Evolutionary conservation across 23 red algal species (phyloP).

Genomic region (Cyanidiococcus yangmingshanensis): DNA sequence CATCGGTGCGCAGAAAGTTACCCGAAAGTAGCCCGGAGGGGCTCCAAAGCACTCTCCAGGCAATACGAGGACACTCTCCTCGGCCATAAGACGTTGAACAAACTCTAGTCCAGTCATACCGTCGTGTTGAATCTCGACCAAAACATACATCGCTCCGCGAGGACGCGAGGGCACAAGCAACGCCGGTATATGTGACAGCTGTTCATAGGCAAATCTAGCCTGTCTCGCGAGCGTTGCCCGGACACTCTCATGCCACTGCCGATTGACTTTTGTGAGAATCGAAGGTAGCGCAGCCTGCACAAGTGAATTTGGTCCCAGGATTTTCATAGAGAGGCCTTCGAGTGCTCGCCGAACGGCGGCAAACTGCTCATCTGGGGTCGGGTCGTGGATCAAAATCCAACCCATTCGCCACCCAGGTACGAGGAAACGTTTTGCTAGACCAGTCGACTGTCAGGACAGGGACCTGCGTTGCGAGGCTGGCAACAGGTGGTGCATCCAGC

Average conservation of each 20-base stretch:
- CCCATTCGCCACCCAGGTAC: conserved; percentile 94
- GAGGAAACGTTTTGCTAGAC: conserved; percentile 72
- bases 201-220: conserved; percentile 30
- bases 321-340: conserved; percentile 61
- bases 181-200: conserved; percentile 30
- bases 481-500: conserved; percentile 30
- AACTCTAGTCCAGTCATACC: conserved; percentile 5
- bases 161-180: conserved; percentile 32
- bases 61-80: conserved; percentile 48
- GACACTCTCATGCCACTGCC: conserved; percentile 22
- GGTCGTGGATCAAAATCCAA: conserved; percentile 89
- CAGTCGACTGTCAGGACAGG: conserved; percentile 76
- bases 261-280: conserved; percentile 7
- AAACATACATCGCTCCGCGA: conserved; percentile 79
- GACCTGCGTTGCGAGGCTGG: conserved; percentile 32
- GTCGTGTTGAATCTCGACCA: conserved; percentile 42
- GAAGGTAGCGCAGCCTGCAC: conserved; percentile 58
- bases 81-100: conserved; percentile 16
- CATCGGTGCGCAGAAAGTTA: conserved; percentile 74
- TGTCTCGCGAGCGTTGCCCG: conserved; percentile 52
- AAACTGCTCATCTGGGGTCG: conserved; percentile 12
- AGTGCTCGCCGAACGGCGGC: conserved; percentile 44
- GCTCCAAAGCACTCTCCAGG: conserved; percentile 94
- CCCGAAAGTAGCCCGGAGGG: conserved; percentile 40
- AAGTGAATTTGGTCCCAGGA: conserved; percentile 66